Evolutionary conservation across 2,329 filamentous ascomycete genomes (phyloP), one percentile per base, ranked within the genome.

Genomic region (Arthroderma sp.): DNA sequence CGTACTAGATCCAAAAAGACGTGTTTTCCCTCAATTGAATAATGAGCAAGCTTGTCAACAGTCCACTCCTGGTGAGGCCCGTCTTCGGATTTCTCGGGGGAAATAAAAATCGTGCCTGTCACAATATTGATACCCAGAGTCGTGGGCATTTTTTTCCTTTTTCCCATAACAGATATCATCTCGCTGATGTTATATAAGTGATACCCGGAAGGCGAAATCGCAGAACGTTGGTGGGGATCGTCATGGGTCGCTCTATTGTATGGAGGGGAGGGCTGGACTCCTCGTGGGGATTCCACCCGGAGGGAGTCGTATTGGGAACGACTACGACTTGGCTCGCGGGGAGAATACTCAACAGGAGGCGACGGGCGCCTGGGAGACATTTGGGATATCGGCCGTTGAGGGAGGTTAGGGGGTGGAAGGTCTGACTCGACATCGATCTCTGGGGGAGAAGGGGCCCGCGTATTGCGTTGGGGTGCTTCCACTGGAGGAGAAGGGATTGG

Each of bases 111-210:
- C 30, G 82, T 77, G 34, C 88, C 88, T 10, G 85, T 93, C 40
- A 82, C 80, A 45, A 91, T 72, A 59, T 96, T 95, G 57, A 96
- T 82, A n/a, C 89, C 89, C 33, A 96, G 65, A 0, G 85, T 94
- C n/a, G 87, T 94, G 1, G 89, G 87, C 85, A 95, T 91, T 68
- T 96, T 96, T 71, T 94, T 94, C 57, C 85, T 83, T 69, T 94
- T 94, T 46, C 89, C 89, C 78, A 94, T 88, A 38, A 91, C 79
- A n/a, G 87, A 89, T 4, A 94, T 78, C 83, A 94, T 94, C 65
- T 96, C 89, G 60, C 88, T 94, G 56, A 96, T 88, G 56, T 94
- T 95, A 66, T 95, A 96, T 62, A 96, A 73, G 58, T 93, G 88
- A 59, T 88, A 96, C 1, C 85, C 85, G 11, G 85, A 84, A 4